Evolutionary conservation across 1,284 basidiomycete genomes (phyloP).

Genomic region (Fomitopsis betulina): DNA sequence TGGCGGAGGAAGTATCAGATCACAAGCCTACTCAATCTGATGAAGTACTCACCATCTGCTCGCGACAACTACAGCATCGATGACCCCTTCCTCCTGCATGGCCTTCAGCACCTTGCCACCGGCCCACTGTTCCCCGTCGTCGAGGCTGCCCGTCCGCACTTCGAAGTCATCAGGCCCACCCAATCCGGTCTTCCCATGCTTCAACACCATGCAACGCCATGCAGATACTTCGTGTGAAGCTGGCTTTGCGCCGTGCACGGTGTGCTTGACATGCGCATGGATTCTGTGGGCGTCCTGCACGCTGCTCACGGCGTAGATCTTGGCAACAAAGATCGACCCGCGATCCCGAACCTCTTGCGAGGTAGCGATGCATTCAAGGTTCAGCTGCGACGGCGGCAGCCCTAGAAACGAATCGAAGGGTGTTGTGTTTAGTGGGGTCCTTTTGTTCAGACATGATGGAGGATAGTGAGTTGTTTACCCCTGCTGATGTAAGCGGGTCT

Average conservation of each 20-base stretch:
- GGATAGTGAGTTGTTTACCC: too few species aligned
- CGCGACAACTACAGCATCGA: slow-evolving; percentile 67
- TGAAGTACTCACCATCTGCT: slow-evolving; percentile 57
- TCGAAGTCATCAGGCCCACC: slow-evolving; percentile 73
- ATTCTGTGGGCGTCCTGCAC: slow-evolving; percentile 42
- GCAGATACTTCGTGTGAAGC: slow-evolving; percentile 70
- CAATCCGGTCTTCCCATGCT: slow-evolving; percentile 59
- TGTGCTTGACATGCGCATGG: slow-evolving; percentile 45
- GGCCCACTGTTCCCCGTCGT: slow-evolving; percentile 71
- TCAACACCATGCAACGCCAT: slow-evolving; percentile 73
- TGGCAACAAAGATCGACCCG: slow-evolving; percentile 62
- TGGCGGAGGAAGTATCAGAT: slow-evolving; percentile 20
- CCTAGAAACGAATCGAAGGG: slow-evolving; percentile 51
- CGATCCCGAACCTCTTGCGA: slow-evolving; percentile 72
- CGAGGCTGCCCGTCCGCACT: slow-evolving; percentile 48
- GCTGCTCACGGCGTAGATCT: slow-evolving; percentile 49
- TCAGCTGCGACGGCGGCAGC: slow-evolving; percentile 34
- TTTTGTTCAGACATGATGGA: neutral
- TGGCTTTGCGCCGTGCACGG: slow-evolving; percentile 47
- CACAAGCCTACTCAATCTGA: neutral
- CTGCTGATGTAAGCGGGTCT: neutral
- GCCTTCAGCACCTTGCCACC: slow-evolving; percentile 58
- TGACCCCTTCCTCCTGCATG: slow-evolving; percentile 61
- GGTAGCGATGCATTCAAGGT: slow-evolving; percentile 46
- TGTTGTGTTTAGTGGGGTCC: slow-evolving; percentile 20